Evolutionary conservation across 2,329 filamentous ascomycete genomes (phyloP).

Genomic region (Colletotrichum theobromicola): DNA sequence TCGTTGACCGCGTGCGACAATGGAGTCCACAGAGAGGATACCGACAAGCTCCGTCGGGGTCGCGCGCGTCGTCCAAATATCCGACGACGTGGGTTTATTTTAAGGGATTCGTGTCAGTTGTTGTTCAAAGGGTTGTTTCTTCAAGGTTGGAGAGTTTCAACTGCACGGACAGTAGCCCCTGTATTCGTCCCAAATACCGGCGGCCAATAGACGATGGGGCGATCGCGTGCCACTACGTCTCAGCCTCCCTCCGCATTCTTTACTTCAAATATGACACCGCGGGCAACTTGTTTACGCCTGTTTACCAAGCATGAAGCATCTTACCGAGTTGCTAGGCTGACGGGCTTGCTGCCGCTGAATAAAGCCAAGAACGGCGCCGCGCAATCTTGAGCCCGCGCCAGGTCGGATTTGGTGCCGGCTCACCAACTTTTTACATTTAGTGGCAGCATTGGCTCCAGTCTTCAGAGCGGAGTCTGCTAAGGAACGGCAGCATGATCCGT

Average conservation of each 20-base stretch:
- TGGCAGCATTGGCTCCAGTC: not conserved
- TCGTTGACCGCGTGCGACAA: not conserved
- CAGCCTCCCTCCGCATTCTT: not conserved
- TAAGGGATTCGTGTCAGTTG: not conserved
- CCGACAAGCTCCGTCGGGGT: not conserved
- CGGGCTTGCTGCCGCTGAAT: not conserved
- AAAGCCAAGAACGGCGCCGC: constrained; percentile 1
- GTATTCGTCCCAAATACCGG: constrained; percentile 10
- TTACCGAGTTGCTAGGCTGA: not conserved
- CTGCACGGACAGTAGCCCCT: constrained; percentile 15
- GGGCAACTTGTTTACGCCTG: not conserved
- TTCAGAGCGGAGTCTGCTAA: constrained; percentile 7
- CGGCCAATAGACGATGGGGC: constrained; percentile 8
- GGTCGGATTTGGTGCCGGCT: constrained; percentile 6
- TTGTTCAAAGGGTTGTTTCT: constrained; percentile 6
- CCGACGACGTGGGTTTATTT: not conserved
- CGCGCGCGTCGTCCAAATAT: not conserved
- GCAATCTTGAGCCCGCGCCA: not conserved
- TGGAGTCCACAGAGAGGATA: not conserved
- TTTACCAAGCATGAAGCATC: not conserved
- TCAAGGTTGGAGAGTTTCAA: constrained; percentile 15
- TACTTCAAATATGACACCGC: not conserved
- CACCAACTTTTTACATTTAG: not conserved
- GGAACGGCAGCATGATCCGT: constrained; percentile 6
- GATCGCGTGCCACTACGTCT: constrained; percentile 9